phyloP scores from a whole-genome alignment of 2,329 filamentous ascomycete species.

The Diaporthe destruens region DNA sequence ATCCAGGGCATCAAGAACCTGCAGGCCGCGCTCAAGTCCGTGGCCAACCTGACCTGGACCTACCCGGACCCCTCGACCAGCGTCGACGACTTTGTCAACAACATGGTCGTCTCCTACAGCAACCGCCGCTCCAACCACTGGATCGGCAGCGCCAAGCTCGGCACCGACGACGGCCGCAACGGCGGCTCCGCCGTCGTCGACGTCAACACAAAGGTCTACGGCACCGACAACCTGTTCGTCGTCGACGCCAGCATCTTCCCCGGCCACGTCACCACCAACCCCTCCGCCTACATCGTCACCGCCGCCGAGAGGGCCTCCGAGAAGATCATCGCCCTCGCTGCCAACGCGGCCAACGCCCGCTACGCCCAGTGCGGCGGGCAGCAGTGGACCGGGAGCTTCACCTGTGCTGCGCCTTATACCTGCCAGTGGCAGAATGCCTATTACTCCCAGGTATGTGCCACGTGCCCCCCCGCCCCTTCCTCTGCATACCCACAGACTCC shows the following conservation, averaged over 20 bases:
- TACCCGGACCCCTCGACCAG: slow-evolving; percentile 65
- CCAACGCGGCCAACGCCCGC: slow-evolving; percentile 7
- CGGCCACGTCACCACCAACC: slow-evolving; percentile 40
- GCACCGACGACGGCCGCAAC: slow-evolving; percentile 40
- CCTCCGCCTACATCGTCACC: slow-evolving; percentile 39
- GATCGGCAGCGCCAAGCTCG: slow-evolving; percentile 42
- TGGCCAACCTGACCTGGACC: slow-evolving; percentile 68
- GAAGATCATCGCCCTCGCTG: slow-evolving; percentile 38
- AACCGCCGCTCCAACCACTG: slow-evolving; percentile 41
- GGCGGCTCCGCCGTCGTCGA: slow-evolving; percentile 41
- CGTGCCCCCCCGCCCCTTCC: background rate
- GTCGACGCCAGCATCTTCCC: slow-evolving; percentile 42
- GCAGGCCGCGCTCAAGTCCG: slow-evolving; percentile 63
- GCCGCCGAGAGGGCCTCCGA: slow-evolving; percentile 39
- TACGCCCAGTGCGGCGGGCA: slow-evolving; percentile 36
- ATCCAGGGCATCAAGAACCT: slow-evolving; percentile 73
- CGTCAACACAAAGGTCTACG: slow-evolving; percentile 41
- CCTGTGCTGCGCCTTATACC: slow-evolving; percentile 18
- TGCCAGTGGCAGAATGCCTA: slow-evolving; percentile 35
- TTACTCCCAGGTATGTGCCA: slow-evolving; percentile 35
- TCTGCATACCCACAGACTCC: too few species aligned
- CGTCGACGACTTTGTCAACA: slow-evolving; percentile 68
- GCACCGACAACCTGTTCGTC: slow-evolving; percentile 42
- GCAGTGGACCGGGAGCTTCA: slow-evolving; percentile 34
- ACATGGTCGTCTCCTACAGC: slow-evolving; percentile 44